These are phyloP conservation scores for Endogone sp. DNA, from an alignment of 192 early-diverging fungal genomes.

Conservation along the genomic window DNA sequence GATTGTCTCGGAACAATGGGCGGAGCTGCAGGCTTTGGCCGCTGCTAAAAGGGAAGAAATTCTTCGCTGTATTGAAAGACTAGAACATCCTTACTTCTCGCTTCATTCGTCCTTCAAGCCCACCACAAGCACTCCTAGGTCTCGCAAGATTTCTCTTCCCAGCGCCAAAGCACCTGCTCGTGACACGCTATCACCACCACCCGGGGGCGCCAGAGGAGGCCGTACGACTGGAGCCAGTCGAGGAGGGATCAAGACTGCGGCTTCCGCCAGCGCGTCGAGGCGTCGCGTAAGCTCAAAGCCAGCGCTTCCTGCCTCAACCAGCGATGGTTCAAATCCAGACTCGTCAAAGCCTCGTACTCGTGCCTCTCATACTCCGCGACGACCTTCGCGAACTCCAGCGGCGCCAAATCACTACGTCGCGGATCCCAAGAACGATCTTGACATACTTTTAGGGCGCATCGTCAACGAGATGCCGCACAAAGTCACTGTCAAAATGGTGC, in stretches of 20 bases:
- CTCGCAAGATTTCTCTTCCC: background rate
- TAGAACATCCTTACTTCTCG: slow-evolving; percentile 31
- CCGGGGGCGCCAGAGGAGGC: background rate
- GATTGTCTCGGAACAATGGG: slow-evolving; percentile 41
- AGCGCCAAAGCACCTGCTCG: background rate
- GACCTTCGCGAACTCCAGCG: background rate
- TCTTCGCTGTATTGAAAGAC: slow-evolving; percentile 22
- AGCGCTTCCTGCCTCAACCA: background rate
- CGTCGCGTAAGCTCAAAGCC: background rate
- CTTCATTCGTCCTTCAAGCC: background rate
- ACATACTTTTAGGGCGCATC: slow-evolving; percentile 54
- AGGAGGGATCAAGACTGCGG: background rate
- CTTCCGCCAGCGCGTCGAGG: background rate
- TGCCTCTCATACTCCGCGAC: background rate
- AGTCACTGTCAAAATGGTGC: slow-evolving; percentile 43
- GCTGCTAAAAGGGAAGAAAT: slow-evolving; percentile 39
- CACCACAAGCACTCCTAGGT: background rate
- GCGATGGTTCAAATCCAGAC: background rate
- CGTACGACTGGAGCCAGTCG: background rate
- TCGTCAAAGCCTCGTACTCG: background rate
- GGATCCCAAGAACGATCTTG: slow-evolving; percentile 51
- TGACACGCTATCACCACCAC: background rate
- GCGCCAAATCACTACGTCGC: slow-evolving; percentile 32
- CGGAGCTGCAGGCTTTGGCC: slow-evolving; percentile 36
- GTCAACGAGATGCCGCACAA: slow-evolving; percentile 56